Conservation (phyloP, 1,139 yeast species). For the Pichia inconspicua region DNA sequence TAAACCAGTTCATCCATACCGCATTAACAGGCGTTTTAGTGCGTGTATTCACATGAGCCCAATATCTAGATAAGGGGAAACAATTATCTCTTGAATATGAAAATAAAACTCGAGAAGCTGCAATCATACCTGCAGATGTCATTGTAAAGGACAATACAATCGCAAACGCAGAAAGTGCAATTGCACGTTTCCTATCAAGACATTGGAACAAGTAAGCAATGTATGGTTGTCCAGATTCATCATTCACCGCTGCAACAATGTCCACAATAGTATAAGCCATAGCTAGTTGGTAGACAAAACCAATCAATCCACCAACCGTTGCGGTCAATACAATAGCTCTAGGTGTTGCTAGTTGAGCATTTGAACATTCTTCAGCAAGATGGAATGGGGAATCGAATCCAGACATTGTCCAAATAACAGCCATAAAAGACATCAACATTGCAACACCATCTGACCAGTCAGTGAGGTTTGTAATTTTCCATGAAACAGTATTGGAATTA, state of each 20-base stretch:
- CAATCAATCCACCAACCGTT: constrained; percentile 52
- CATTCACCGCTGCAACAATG: constrained; percentile 42
- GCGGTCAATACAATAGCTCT: constrained; percentile 60
- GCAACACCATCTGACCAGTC: constrained; percentile 64
- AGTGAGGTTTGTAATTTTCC: constrained; percentile 54
- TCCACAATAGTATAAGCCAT: constrained; percentile 59
- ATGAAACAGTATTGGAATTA: constrained; percentile 44
- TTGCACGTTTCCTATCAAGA: constrained; percentile 37
- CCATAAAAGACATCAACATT: constrained; percentile 52
- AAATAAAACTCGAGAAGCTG: constrained; percentile 62
- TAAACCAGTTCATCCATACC: constrained; percentile 53
- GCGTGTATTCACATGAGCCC: constrained; percentile 44
- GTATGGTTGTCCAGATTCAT: constrained; percentile 60
- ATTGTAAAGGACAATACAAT: constrained; percentile 53
- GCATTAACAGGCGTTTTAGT: constrained; percentile 69
- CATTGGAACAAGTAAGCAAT: constrained; percentile 52
- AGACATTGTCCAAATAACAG: constrained; percentile 70
- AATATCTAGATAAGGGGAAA: constrained; percentile 50
- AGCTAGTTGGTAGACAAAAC: constrained; percentile 56
- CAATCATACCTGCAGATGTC: constrained; percentile 66
- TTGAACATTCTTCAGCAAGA: constrained; percentile 62
- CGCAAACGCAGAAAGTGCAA: constrained; percentile 53
- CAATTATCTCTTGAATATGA: constrained; percentile 67
- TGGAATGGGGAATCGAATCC: constrained; percentile 75
- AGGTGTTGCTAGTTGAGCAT: constrained; percentile 53